Conservation (phyloP, 495 filamentous ascomycete species). For the Astrothelium macrocarpum region DNA sequence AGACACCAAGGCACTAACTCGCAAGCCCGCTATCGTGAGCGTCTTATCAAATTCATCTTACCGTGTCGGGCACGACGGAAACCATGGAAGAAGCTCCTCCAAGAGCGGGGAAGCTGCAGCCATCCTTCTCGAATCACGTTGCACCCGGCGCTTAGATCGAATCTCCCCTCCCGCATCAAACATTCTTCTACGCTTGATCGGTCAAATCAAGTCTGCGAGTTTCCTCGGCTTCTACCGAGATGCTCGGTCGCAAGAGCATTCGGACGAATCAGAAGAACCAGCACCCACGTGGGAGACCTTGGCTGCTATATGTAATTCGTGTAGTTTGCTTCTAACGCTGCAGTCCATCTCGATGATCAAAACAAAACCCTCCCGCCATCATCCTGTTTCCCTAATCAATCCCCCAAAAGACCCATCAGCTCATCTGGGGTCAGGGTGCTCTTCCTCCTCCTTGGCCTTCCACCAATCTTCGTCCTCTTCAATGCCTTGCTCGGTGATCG, state of each 20-base stretch:
- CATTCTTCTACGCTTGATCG: not conserved
- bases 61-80: not conserved
- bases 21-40: no score
- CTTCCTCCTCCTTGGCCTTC: conserved; percentile 32
- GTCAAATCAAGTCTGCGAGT: not conserved
- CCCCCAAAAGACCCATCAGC: conserved; percentile 20
- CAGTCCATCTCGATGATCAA: not conserved
- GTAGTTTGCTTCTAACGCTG: not conserved
- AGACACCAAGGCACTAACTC: not conserved
- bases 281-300: not conserved
- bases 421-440: conserved; percentile 36
- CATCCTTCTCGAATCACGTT: conserved; percentile 2
- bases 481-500: conserved; percentile 11
- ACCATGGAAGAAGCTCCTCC: not conserved
- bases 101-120: conserved; percentile 3
- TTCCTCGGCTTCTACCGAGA: not conserved
- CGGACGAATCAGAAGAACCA: not conserved
- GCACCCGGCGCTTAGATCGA: conserved; percentile 4
- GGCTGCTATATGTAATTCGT: not conserved
- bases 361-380: not conserved
- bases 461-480: conserved; percentile 31
- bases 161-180: not conserved
- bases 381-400: not conserved
- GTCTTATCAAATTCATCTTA: not conserved
- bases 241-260: not conserved